phyloP scores from a whole-genome alignment of 345 rosid genomes.

The Bruguiera parviflora region DNA sequence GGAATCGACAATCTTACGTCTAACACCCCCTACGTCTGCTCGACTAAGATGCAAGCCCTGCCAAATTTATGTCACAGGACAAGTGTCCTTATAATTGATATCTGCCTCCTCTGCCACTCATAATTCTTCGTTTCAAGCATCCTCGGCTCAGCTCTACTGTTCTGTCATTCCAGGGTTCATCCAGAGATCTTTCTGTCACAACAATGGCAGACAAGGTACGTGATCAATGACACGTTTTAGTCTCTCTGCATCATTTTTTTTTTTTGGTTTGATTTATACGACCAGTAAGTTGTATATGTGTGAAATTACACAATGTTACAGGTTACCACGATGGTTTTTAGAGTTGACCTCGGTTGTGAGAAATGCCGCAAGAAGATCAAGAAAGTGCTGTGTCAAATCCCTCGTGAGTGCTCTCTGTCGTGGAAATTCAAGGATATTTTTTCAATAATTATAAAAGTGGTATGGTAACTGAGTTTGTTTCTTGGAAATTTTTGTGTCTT shows the following conservation, averaged over 20 bases:
- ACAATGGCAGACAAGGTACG: conserved; percentile 37
- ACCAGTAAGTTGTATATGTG: not conserved
- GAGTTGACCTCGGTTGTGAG: conserved; percentile 64
- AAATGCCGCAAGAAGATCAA: conserved; percentile 73
- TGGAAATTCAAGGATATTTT: not conserved
- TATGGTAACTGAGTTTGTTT: conserved; percentile 34
- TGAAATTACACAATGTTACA: conserved; percentile 15
- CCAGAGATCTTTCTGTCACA: conserved; percentile 2
- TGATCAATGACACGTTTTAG: too few relatives aligned
- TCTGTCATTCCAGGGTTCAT: not conserved
- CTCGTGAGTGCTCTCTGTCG: conserved; percentile 48
- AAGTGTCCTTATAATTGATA: too few relatives aligned
- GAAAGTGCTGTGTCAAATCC: conserved; percentile 58
- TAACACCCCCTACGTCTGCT: not conserved
- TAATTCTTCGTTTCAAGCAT: too few relatives aligned
- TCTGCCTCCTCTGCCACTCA: too few relatives aligned
- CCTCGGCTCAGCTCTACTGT: too few relatives aligned
- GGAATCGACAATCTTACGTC: not conserved
- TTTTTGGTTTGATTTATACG: not conserved
- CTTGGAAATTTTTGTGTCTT: conserved; percentile 7
- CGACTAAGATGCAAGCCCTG: not conserved
- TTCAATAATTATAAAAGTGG: not conserved
- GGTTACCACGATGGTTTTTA: conserved; percentile 64
- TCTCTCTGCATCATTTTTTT: not conserved
- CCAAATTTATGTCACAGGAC: conserved; percentile 17